Evolutionary conservation across 352 stramenopile species (phyloP), one percentile per base, ranked within the genome.

Genomic region (Pythium graminicola): DNA sequence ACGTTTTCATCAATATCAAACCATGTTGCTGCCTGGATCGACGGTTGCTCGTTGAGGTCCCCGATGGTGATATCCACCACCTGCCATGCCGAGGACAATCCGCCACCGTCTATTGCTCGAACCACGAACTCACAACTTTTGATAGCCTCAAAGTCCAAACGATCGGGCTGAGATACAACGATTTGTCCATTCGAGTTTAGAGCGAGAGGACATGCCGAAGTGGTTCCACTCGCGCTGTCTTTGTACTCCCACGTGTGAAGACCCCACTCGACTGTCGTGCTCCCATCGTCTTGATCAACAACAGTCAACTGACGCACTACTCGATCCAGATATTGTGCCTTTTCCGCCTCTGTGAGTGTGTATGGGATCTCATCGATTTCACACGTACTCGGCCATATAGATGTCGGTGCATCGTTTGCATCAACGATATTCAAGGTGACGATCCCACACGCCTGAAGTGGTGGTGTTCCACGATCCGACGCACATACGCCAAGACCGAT

Each of bases 1-100:
- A 44, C 28, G 23, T 70, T 67, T 49, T 70, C 63, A 20, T 61
- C 54, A 20, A 69, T 60, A 13, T 46, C 26, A 43, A 66, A 56
- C 3, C 36, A 27, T 1, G 14, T 20, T 1, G 35, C 16, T 3
- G 20, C 23, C 17, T 29, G 5, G 7, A 67, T 55, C 0, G 62
- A 42, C 7, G 63, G 63, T 26, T 27, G 1, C 31, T 70, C 63
- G 26, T 67, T 67, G 2, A 70, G 20, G 27, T 70, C 63, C 36
- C 36, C 41, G 14, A 70, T 29, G 19, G 23, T n/a, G n/a, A 70
- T 47, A 14, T 51, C 40, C 6, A 70, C 35, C 0, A 26, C 13
- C 16, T 70, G 63, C 51, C 53, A 63, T 8, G 51, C 26, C 1
- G 63, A 60, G 4, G 9, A 26, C n/a, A 67, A 33, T 9, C 53